These are phyloP conservation scores for Breynia disticha DNA, from an alignment of 441 rosid species.

Conservation along the genomic window DNA sequence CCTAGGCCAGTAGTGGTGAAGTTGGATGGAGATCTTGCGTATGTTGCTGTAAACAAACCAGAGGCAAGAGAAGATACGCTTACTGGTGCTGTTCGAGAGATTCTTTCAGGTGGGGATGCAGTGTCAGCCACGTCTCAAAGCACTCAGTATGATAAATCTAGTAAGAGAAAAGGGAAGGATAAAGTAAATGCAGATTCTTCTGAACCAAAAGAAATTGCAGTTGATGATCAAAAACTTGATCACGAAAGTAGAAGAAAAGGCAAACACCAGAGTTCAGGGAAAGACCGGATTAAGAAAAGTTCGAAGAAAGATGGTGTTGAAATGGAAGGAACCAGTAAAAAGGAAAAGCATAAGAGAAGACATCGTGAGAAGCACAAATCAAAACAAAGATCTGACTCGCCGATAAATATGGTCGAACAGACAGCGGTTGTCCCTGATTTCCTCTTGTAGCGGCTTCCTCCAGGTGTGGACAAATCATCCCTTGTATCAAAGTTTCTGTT, in stretches of 20 bases:
- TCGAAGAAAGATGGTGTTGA: constrained; percentile 29
- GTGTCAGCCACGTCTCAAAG: constrained; percentile 18
- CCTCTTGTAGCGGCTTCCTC: constrained; percentile 35
- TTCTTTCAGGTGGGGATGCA: constrained; percentile 36
- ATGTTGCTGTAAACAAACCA: constrained; percentile 22
- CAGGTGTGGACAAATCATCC: too few species aligned
- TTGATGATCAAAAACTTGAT: constrained; percentile 21
- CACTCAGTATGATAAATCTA: constrained; percentile 24
- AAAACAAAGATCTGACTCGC: constrained; percentile 32
- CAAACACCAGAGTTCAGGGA: constrained; percentile 38
- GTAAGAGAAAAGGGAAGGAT: constrained; percentile 49
- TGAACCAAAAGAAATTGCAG: constrained; percentile 27
- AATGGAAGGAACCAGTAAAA: constrained; percentile 22
- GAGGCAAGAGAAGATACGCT: constrained; percentile 34
- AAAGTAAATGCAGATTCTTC: constrained; percentile 25
- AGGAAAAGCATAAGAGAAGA: constrained; percentile 38
- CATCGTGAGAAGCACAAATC: constrained; percentile 42
- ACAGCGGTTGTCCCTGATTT: constrained; percentile 53
- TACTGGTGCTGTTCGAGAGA: constrained; percentile 54
- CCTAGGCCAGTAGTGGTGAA: constrained; percentile 84
- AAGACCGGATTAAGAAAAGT: constrained; percentile 35
- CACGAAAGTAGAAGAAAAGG: constrained; percentile 37
- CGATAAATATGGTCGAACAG: constrained; percentile 27
- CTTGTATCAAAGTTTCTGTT: too few species aligned
- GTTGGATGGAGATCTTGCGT: constrained; percentile 59